Percentiles rank a stretch among this genome's conserved stretches.
These are phyloP conservation scores for Funneliformis caledonium DNA, from an alignment of 371 early-diverging fungal genomes.

Conservation along the genomic window DNA sequence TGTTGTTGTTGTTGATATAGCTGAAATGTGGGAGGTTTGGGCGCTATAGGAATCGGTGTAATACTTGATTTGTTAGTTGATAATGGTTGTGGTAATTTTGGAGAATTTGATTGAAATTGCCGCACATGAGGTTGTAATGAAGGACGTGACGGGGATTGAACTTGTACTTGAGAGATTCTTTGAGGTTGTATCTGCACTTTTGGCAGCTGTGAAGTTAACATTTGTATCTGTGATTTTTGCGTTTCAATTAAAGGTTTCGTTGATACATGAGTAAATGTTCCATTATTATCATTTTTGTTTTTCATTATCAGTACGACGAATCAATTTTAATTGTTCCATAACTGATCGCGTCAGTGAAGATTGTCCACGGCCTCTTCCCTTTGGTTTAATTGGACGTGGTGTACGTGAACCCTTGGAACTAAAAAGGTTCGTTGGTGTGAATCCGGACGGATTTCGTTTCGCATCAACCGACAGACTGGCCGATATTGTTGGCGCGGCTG, in stretches of 20 bases:
- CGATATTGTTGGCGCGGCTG: neutral
- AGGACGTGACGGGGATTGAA: neutral
- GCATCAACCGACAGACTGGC: neutral
- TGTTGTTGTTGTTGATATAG: neutral
- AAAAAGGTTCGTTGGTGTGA: neutral
- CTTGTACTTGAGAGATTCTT: neutral
- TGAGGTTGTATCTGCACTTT: neutral
- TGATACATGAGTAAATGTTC: neutral
- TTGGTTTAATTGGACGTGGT: slow-evolving; percentile 24
- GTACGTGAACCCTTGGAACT: neutral
- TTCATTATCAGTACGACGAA: neutral
- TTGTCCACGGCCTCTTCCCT: slow-evolving; percentile 23
- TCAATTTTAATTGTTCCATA: slow-evolving; percentile 28
- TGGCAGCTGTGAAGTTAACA: neutral
- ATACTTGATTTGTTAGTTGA: neutral
- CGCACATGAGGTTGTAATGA: too few relatives aligned
- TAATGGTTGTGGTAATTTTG: neutral
- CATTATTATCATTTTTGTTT: neutral
- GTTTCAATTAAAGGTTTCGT: neutral
- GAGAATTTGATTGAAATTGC: neutral
- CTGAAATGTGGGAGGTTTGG: neutral
- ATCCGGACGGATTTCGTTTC: neutral
- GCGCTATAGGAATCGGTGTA: neutral
- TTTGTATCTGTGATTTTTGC: neutral
- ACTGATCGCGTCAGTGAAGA: slow-evolving; percentile 34